Base-by-base conservation (phyloP, 768 basidiomycete genomes). In the Botryobasidium botryosum region DNA sequence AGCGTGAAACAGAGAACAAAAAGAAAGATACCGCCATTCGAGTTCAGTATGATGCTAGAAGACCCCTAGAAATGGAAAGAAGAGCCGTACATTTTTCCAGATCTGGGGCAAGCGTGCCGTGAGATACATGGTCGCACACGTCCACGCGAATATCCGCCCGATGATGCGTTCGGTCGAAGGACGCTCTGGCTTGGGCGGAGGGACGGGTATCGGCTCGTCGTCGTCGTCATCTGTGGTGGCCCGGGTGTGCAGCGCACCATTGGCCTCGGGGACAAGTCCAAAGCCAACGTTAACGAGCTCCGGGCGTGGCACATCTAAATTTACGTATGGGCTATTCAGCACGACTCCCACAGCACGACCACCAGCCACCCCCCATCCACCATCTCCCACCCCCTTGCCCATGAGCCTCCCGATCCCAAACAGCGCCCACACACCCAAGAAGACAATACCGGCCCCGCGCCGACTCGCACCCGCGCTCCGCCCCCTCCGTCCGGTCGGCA, bases 91-190 rank as follows among this genome's bases (percentile, higher is more conserved):
- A 56, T 96, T 96, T 62, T 91, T 92, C 94, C 94, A 97, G 51
- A 99, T 94, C 60, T 99, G 94, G 18, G 94, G 94, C 54, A 99
- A 62, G 48, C 94, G 75, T 3, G 82, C 85, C 3, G 92, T 96
- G 28, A 99, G 65, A 61, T 99, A 99, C 13, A 96, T 65, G 0
- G 77, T 83, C 1, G 91, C 88, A 58, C 92, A 96, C 17, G 79
- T 56, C 94, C 94, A 99, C 6, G 94, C 91, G 44, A 82, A 88
- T 44, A 88, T 73, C 2, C 94, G 78, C 1, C 94, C 94, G 40
- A 97, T 63, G 21, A 88, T 57, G 39, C 73, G 79, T 54, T 88
- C 72, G 43, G 58, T 60, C 10, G 57, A 45, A 37, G n/a, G 31
- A 17, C 31, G 41, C 10, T 25, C 17, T 21, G 45, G 45, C 32